Percentiles rank a stretch among this genome's conserved stretches.
Conservation (phyloP, 1,139 yeast genomes). For the Lodderomyces jiufengensis region DNA sequence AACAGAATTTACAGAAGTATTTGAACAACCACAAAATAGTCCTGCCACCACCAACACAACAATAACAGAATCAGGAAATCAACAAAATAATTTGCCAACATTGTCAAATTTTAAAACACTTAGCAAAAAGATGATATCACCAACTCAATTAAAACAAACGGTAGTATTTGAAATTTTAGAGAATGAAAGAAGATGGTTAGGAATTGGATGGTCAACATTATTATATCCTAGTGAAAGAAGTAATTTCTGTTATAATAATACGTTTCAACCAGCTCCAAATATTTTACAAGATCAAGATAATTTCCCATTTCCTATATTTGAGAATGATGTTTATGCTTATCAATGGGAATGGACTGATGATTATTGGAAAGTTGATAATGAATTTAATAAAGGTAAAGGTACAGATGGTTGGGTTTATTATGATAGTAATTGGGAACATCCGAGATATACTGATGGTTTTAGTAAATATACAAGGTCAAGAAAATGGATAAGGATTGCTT, state of each 20-base stretch:
- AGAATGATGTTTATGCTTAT: constrained; percentile 37
- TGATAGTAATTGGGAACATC: constrained; percentile 50
- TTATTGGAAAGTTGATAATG: constrained; percentile 44
- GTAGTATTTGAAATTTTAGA: constrained; percentile 51
- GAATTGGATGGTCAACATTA: constrained; percentile 55
- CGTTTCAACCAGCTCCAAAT: constrained; percentile 28
- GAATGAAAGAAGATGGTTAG: constrained; percentile 61
- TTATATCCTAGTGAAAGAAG: constrained; percentile 52
- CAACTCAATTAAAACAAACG: constrained; percentile 43
- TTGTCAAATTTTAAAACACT: constrained; percentile 41
- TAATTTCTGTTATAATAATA: constrained; percentile 42
- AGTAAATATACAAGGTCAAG: constrained; percentile 50
- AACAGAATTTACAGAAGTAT: constrained; percentile 16
- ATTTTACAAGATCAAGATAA: constrained; percentile 24
- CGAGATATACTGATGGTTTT: constrained; percentile 42
- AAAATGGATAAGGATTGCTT: constrained; percentile 48
- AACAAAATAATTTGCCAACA: constrained; percentile 17
- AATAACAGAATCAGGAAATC: not conserved
- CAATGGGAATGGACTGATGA: constrained; percentile 58
- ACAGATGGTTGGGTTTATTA: constrained; percentile 53
- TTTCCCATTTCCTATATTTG: constrained; percentile 49
- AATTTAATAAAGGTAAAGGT: constrained; percentile 32
- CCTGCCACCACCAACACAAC: constrained; percentile 11
- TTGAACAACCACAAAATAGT: constrained; percentile 25
- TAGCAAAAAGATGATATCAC: constrained; percentile 37